Evolutionary conservation across 208 protist genomes (phyloP), one percentile per base, ranked within the genome.

Genomic region (Leishmania turanica): DNA sequence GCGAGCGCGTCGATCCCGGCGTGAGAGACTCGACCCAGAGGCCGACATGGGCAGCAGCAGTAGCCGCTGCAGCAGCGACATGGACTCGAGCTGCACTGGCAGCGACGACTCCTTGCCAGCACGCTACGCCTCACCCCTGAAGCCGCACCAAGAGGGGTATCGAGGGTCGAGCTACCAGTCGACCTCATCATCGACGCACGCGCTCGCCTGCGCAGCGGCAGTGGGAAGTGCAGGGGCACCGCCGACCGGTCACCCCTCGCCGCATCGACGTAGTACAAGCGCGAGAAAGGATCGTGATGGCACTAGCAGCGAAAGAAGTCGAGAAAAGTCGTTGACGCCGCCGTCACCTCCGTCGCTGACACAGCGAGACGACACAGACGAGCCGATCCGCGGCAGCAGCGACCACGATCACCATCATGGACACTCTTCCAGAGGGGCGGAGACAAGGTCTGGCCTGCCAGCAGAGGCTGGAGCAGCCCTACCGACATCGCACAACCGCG

Each of bases 21-120:
- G 82, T 31, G 82, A 85, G 37, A 78, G 73, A 13, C 71, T 85
- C 47, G 82, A 85, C 73, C 82, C 82, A 47, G 82, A 85, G 64
- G 82, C 81, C 34, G 82, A 85, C 54, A 85, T 85, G 82, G 82
- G 77, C 37, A 85, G 82, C 58, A 78, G 51, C 77, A 13, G 21
- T 17, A 78, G 53, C 19, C 40, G 19, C 8, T 37, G 21, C 60
- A 58, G 76, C 81, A 80, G 76, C 15, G 56, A 65, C 74, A 47
- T 13, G 17, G 51, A 64, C 34, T 56, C 47, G 34, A 60, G 11
- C 51, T 21, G 31, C 47, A 76, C 34, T n/a, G 51, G 7, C 72
- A 84, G 75, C 56, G 69, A 84, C 54, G 65, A 70, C 69, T 58
- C 49, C 34, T 58, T n/a, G 4, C 31, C 78, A 60, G n/a, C 68